Evolutionary conservation across 208 protist genomes (phyloP).

Genomic region (Crithidia bombi): DNA sequence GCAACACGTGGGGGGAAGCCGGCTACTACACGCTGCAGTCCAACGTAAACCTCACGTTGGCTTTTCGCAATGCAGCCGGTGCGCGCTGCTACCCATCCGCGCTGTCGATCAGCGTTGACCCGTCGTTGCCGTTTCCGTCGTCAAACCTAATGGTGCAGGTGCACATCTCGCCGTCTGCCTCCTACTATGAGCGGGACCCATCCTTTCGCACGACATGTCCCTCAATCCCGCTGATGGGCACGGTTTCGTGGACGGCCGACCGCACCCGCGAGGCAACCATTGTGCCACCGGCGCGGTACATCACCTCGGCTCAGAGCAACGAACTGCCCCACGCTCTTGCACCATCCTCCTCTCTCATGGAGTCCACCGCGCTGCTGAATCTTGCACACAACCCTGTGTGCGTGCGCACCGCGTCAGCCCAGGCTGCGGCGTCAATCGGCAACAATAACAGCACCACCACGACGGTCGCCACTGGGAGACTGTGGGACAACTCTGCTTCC

Average conservation of each 20-base stretch:
- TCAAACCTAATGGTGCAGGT: slow-evolving; percentile 11
- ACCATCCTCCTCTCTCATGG: neutral
- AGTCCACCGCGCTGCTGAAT: slow-evolving; percentile 6
- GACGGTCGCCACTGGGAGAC: neutral
- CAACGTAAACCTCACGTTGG: slow-evolving; percentile 9
- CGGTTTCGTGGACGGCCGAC: slow-evolving; percentile 10
- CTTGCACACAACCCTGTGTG: slow-evolving; percentile 15
- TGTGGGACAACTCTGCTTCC: slow-evolving; percentile 9
- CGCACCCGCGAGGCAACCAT: neutral
- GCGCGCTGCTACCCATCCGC: slow-evolving; percentile 14
- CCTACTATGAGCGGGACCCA: slow-evolving; percentile 4
- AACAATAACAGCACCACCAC: too few relatives aligned
- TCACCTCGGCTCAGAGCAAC: too few relatives aligned
- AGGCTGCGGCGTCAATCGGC: too few relatives aligned
- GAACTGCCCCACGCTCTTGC: neutral
- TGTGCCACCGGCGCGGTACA: too few relatives aligned
- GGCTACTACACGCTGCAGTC: slow-evolving; percentile 25
- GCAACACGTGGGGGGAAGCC: neutral
- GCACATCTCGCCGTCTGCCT: slow-evolving; percentile 20
- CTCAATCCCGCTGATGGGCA: slow-evolving; percentile 1
- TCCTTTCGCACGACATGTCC: neutral
- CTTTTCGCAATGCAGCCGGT: slow-evolving; percentile 20
- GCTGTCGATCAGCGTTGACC: slow-evolving; percentile 18
- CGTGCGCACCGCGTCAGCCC: neutral
- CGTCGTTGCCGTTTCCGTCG: slow-evolving; percentile 19